Evolutionary conservation across 331 rosid species (phyloP).

Genomic region (Acacia concinna): DNA sequence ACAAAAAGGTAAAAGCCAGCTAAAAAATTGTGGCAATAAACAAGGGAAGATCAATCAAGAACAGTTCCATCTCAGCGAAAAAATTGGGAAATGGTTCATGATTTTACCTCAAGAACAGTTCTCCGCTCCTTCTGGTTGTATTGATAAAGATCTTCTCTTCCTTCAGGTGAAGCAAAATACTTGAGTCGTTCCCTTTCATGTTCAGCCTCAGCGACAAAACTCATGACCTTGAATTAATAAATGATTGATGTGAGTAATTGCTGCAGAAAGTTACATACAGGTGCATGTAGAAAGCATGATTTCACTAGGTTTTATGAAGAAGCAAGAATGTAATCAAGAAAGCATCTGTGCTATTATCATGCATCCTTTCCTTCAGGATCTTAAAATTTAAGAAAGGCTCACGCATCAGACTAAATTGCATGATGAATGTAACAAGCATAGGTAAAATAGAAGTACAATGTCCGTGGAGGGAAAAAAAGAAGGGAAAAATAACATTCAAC

Average conservation of each 20-base stretch:
- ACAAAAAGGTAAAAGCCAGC: not conserved
- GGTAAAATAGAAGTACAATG: not conserved
- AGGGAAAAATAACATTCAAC: not conserved
- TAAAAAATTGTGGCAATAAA: conserved; percentile 6
- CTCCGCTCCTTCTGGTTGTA: conserved; percentile 95
- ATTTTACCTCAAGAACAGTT: conserved; percentile 84
- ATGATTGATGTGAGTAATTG: conserved; percentile 25
- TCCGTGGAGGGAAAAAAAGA: not conserved
- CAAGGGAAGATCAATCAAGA: not conserved
- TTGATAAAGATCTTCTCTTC: conserved; percentile 94
- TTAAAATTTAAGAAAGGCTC: conserved; percentile 6
- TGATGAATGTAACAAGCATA: not conserved
- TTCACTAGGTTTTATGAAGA: not conserved
- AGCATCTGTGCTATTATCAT: not conserved
- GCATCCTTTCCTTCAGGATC: not conserved
- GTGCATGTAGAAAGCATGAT: not conserved
- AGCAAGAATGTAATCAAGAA: not conserved
- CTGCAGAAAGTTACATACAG: conserved; percentile 13
- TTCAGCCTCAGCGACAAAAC: conserved; percentile 68
- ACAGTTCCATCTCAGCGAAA: too few species aligned
- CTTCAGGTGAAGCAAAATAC: conserved; percentile 89
- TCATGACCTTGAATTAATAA: conserved; percentile 66
- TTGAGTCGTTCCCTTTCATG: conserved; percentile 87
- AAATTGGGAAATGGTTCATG: conserved; percentile 5
- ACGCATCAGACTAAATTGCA: not conserved